Conservation (phyloP, 306 rosid genomes). For the Myrica gale region DNA sequence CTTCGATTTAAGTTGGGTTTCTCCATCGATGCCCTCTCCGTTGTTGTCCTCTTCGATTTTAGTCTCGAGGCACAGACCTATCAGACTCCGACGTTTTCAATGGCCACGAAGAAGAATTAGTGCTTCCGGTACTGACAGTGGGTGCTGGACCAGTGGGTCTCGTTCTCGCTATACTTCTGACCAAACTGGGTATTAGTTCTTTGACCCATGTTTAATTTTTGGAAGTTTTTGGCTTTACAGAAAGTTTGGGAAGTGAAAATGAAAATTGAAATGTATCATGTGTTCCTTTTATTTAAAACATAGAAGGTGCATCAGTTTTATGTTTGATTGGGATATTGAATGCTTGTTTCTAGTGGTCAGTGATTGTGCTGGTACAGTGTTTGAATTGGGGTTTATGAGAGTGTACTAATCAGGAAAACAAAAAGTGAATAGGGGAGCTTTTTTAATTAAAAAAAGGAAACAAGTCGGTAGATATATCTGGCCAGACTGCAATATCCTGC, state of each 20-base stretch:
- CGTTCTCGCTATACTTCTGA: slow-evolving; percentile 48
- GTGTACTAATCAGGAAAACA: too few species aligned
- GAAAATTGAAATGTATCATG: neutral
- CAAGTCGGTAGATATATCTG: too few species aligned
- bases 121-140: slow-evolving; percentile 53
- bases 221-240: neutral
- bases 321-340: slow-evolving; percentile 1
- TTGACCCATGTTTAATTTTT: neutral
- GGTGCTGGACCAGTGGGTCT: slow-evolving; percentile 65
- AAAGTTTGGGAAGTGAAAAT: neutral
- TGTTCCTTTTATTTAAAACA: neutral
- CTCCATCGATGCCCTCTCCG: too few species aligned
- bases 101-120: slow-evolving; percentile 26
- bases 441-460: too few species aligned
- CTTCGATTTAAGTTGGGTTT: too few species aligned
- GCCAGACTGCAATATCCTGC: too few species aligned
- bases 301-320: neutral
- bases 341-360: neutral
- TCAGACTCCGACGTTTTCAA: slow-evolving; percentile 37
- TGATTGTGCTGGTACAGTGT: neutral
- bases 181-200: slow-evolving; percentile 40
- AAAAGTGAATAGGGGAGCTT: too few species aligned
- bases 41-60: too few species aligned
- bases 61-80: slow-evolving; percentile 26
- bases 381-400: slow-evolving; percentile 10